Evolutionary conservation across 2,329 filamentous ascomycete species (phyloP), one percentile per base, ranked within the genome.

Genomic region (Lachnellula cervina): DNA sequence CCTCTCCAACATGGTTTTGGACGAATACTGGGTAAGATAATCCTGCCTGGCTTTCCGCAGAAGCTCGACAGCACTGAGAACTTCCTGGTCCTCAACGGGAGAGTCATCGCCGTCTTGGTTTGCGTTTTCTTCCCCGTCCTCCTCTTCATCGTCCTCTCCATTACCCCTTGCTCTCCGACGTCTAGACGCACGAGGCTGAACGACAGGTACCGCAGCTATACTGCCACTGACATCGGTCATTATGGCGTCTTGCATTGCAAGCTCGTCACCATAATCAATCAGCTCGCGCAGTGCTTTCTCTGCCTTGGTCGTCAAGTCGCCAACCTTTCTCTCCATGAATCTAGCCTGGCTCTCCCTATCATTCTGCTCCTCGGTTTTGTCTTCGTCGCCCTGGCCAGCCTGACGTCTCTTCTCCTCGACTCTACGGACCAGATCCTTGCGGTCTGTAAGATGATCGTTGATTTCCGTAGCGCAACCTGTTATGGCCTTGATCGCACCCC

Each of bases 221-320:
- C 59, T 63, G 32, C 56, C 49, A 65, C 52, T 73, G 68, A 55
- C 72, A 69, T 57, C 66, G 57, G 40, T 61, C 66, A 68, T 62
- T 59, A 62, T 64, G 0, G 45, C 37, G 16, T 64, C 57, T 21
- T 66, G 59, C 57, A 66, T 65, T 14, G 55, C 68, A 14, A 81
- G 67, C 56, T 73, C 76, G 8, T 76, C 71, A 55, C 78, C 73
- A 8, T 74, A 74, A 69, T 88, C 85, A 56, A 88, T 79, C 49
- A 82, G 69, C 13, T 75, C 72, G 16, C 84, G 76, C 65, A 87
- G 77, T 46, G 73, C 74, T 64, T 77, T 73, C 61, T 88, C 85
- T 65, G 87, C 74, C 50, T 76, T 73, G 28, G 70, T 68, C 1
- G 82, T 86, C 62, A 81, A 71, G 3, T 70, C 68, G 16, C 77